These are phyloP conservation scores for Bacidia rubella DNA, from an alignment of 495 filamentous ascomycete genomes.

Conservation along the genomic window DNA sequence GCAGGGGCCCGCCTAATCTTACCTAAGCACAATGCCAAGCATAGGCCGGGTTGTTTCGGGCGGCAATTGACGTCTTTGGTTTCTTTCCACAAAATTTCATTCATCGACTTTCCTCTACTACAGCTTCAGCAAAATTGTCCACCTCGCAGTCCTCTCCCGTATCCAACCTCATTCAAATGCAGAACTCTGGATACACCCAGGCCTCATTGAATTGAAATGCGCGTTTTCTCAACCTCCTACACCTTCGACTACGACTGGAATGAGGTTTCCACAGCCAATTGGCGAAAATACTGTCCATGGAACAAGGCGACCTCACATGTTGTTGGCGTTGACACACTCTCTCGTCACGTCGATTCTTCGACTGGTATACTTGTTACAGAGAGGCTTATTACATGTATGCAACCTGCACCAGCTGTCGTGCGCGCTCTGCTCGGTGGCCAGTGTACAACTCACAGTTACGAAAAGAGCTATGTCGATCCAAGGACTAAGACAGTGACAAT, in stretches of 20 bases:
- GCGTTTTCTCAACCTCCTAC: slow-evolving; percentile 77
- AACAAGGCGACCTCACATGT: slow-evolving; percentile 93
- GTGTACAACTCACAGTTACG: slow-evolving; percentile 71
- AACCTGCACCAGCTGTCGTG: slow-evolving; percentile 81
- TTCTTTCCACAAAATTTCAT: too few species aligned
- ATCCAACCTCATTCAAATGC: too few species aligned
- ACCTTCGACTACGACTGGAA: slow-evolving; percentile 97
- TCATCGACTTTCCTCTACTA: too few species aligned
- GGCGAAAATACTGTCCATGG: slow-evolving; percentile 97
- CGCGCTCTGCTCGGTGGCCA: slow-evolving; percentile 59
- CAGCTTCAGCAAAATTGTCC: too few species aligned
- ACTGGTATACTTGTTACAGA: slow-evolving; percentile 92
- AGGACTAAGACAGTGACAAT: slow-evolving; percentile 73
- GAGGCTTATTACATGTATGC: slow-evolving; percentile 88
- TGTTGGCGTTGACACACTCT: slow-evolving; percentile 83
- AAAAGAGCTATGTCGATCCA: slow-evolving; percentile 89
- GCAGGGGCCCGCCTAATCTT: too few species aligned
- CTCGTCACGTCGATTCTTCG: slow-evolving; percentile 58
- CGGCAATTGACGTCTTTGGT: too few species aligned
- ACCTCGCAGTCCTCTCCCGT: too few species aligned
- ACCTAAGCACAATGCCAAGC: too few species aligned
- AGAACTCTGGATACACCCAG: too few species aligned
- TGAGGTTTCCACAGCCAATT: slow-evolving; percentile 97
- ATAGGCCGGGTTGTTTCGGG: too few species aligned
- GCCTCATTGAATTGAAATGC: slow-evolving; percentile 42